A percentile compares a stretch with the other conserved stretches of the same genome.
These are phyloP conservation scores for Ambrosiella xylebori DNA, from an alignment of 2,329 filamentous ascomycete genomes.

Conservation along the genomic window DNA sequence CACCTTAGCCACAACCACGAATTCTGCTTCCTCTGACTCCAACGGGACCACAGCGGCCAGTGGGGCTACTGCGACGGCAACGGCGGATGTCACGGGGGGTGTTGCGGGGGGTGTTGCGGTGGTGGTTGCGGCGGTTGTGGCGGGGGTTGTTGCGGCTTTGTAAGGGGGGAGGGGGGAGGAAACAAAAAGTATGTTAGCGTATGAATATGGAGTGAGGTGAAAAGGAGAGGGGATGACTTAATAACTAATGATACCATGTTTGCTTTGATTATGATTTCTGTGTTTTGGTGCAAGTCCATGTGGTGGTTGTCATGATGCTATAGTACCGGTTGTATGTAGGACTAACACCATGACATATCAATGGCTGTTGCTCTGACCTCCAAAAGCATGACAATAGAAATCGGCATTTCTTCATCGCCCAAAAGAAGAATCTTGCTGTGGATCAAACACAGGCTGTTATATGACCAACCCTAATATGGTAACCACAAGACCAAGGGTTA, in stretches of 20 bases:
- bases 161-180: too few species aligned
- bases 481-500: slow-evolving; percentile 31
- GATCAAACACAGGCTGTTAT: slow-evolving; percentile 17
- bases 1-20: slow-evolving; percentile 12
- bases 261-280: neutral
- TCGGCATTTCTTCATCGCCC: neutral
- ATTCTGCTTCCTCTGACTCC: slow-evolving; percentile 1
- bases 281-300: too few species aligned
- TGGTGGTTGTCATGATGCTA: too few species aligned
- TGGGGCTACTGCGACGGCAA: slow-evolving; percentile 4
- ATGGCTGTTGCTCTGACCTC: too few species aligned
- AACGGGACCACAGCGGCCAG: neutral
- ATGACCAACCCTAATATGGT: slow-evolving; percentile 45
- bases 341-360: too few species aligned
- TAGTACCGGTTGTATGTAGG: too few species aligned
- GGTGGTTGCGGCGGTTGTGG: neutral
- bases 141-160: neutral
- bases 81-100: neutral
- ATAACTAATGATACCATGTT: neutral
- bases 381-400: neutral
- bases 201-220: too few species aligned
- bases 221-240: too few species aligned
- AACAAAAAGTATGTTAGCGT: too few species aligned
- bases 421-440: slow-evolving; percentile 13
- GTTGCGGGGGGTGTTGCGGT: neutral